Evolutionary conservation across 352 stramenopile genomes (phyloP).

Genomic region (Phytophthora capsici): DNA sequence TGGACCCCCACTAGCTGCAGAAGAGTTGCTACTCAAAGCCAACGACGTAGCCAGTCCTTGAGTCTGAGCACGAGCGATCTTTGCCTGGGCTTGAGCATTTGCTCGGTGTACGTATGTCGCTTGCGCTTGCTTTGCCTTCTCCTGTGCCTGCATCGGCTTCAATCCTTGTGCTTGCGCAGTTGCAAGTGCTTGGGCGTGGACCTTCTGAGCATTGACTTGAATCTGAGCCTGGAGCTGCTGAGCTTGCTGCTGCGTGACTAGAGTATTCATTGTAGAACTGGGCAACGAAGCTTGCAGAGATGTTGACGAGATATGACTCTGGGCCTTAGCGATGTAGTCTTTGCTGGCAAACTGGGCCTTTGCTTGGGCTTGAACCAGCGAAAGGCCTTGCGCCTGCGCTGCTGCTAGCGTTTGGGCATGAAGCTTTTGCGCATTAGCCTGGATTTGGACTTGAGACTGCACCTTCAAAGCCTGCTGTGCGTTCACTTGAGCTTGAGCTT

Average conservation of each 20-base stretch:
- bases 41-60: constrained; percentile 57
- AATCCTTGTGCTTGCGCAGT: constrained; percentile 85
- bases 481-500: constrained; percentile 87
- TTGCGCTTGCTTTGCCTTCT: constrained; percentile 91
- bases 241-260: constrained; percentile 82
- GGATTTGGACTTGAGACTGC: constrained; percentile 90
- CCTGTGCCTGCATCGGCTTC: constrained; percentile 86
- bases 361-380: constrained; percentile 84
- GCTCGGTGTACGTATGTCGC: constrained; percentile 87
- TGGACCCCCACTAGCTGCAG: constrained; percentile 30
- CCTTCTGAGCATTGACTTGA: constrained; percentile 90
- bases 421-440: constrained; percentile 89
- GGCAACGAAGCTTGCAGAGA: constrained; percentile 60
- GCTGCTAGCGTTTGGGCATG: constrained; percentile 85
- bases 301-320: constrained; percentile 80
- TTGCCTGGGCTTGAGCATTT: constrained; percentile 88
- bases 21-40: constrained; percentile 22
- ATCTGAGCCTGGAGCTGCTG: constrained; percentile 89
- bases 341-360: constrained; percentile 90
- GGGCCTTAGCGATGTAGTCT: constrained; percentile 90
- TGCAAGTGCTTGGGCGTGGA: constrained; percentile 88
- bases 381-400: constrained; percentile 85
- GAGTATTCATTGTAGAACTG: constrained; percentile 52
- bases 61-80: constrained; percentile 80
- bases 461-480: constrained; percentile 83